These are phyloP conservation scores for Voacanga thouarsii DNA, from an alignment of 257 asterid genomes.

Conservation along the genomic window DNA sequence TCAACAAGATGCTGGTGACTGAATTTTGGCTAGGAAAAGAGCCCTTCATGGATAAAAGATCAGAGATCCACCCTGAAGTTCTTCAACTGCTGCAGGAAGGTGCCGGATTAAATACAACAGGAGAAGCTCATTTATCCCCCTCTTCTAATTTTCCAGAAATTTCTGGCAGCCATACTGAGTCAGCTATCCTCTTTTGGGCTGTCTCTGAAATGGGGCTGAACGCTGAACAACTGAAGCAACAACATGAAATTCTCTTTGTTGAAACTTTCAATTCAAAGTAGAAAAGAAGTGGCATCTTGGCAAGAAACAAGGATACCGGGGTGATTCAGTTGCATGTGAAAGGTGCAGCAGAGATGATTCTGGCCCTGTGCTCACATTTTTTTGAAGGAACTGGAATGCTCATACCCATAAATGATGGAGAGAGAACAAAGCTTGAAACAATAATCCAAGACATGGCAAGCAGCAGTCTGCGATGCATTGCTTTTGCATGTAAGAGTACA, in stretches of 20 bases:
- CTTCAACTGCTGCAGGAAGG: conserved; percentile 3
- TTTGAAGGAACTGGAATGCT: conserved; percentile 6
- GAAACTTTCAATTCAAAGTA: conserved; percentile 14
- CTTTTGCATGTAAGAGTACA: conserved; percentile 17
- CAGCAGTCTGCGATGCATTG: conserved; percentile 19
- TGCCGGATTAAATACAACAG: conserved; percentile 16
- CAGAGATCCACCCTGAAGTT: conserved; percentile 6
- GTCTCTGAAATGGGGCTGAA: conserved; percentile 5
- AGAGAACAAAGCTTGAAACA: not conserved
- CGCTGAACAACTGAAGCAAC: conserved; percentile 1
- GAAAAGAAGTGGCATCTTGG: conserved; percentile 10
- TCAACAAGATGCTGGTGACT: conserved; percentile 21
- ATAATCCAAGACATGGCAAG: conserved; percentile 21
- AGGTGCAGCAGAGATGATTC: conserved; percentile 17
- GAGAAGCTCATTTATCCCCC: conserved; percentile 9
- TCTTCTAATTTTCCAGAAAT: conserved; percentile 4
- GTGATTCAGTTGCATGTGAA: conserved; percentile 11
- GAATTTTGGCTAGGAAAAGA: conserved; percentile 17
- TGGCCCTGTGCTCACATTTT: conserved; percentile 17
- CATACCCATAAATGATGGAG: not conserved
- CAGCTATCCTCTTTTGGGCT: conserved; percentile 20
- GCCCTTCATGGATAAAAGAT: not conserved
- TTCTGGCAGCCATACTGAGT: conserved; percentile 27
- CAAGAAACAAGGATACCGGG: not conserved
- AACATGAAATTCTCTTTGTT: conserved; percentile 7